Conservation (phyloP, 805 yeast genomes). For the Candida coleopterorum region DNA sequence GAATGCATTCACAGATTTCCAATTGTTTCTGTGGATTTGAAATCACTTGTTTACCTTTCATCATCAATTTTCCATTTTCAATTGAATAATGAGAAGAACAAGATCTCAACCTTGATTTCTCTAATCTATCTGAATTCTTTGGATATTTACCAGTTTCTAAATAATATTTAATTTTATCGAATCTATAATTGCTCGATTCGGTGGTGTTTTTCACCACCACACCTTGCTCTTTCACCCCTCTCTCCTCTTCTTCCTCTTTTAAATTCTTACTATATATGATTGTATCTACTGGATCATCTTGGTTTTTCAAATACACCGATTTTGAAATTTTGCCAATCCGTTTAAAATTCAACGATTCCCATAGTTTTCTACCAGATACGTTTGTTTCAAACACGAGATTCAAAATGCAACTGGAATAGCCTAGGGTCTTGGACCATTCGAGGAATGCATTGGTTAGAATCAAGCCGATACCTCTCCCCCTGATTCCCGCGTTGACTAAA, state of each 20-base stretch:
- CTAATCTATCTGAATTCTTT: conserved; percentile 72
- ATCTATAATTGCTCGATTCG: conserved; percentile 51
- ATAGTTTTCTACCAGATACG: conserved; percentile 71
- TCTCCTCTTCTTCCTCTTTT: conserved; percentile 33
- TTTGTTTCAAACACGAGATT: conserved; percentile 88
- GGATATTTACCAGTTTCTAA: conserved; percentile 86
- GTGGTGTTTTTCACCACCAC: conserved; percentile 43
- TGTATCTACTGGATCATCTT: conserved; percentile 82
- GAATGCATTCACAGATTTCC: conserved; percentile 68
- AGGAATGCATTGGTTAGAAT: conserved; percentile 78
- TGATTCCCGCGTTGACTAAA: conserved; percentile 85
- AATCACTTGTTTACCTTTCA: conserved; percentile 81
- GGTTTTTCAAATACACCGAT: conserved; percentile 86
- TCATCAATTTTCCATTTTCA: conserved; percentile 64
- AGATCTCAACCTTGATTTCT: conserved; percentile 81
- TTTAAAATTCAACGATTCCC: conserved; percentile 72
- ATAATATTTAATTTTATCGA: conserved; percentile 73
- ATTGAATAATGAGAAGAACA: conserved; percentile 73
- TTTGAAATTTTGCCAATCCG: conserved; percentile 75
- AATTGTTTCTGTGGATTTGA: conserved; percentile 70
- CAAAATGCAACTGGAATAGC: conserved; percentile 79
- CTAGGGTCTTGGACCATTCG: conserved; percentile 88
- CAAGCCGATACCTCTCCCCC: conserved; percentile 89
- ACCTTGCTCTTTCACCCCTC: neutral
- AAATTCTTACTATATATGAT: conserved; percentile 80